Evolutionary conservation across 139 green algal species (phyloP).

Genomic region (Penium margaritaceum): DNA sequence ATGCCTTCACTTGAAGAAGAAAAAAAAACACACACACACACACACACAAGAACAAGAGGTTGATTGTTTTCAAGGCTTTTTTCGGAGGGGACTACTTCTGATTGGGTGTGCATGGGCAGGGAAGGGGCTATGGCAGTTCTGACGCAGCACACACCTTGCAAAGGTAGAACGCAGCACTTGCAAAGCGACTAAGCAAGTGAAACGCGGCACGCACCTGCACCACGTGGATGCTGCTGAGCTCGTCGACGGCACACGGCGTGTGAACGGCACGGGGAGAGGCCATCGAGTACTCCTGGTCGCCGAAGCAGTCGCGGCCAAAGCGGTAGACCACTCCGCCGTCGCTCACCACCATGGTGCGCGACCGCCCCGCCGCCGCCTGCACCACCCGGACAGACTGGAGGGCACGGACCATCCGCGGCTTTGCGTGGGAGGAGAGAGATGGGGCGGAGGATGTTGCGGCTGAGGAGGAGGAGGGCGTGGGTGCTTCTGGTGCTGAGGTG

Average conservation of each 20-base stretch:
- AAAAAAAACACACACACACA: not conserved
- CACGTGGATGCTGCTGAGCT: constrained; percentile 7
- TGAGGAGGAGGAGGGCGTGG: too few species aligned
- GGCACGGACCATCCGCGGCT: too few species aligned
- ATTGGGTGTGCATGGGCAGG: not conserved
- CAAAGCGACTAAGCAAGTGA: too few species aligned
- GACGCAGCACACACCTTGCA: not conserved
- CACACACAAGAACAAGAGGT: not conserved
- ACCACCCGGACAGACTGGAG: constrained; percentile 4
- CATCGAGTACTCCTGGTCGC: constrained; percentile 17
- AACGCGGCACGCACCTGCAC: too few species aligned
- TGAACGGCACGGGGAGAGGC: not conserved
- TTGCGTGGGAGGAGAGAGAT: too few species aligned
- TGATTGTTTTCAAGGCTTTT: not conserved
- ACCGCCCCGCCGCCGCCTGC: constrained; percentile 17
- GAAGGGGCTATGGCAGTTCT: not conserved
- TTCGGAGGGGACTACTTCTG: not conserved
- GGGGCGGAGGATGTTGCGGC: too few species aligned
- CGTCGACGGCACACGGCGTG: constrained; percentile 5
- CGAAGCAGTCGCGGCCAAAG: constrained; percentile 20
- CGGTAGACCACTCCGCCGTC: constrained; percentile 20
- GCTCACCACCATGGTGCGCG: constrained; percentile 20
- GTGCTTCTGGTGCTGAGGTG: too few species aligned
- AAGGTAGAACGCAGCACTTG: not conserved
- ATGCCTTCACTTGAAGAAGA: too few species aligned